phyloP scores from a whole-genome alignment of 345 rosid genomes.

The Trapa incisa region DNA sequence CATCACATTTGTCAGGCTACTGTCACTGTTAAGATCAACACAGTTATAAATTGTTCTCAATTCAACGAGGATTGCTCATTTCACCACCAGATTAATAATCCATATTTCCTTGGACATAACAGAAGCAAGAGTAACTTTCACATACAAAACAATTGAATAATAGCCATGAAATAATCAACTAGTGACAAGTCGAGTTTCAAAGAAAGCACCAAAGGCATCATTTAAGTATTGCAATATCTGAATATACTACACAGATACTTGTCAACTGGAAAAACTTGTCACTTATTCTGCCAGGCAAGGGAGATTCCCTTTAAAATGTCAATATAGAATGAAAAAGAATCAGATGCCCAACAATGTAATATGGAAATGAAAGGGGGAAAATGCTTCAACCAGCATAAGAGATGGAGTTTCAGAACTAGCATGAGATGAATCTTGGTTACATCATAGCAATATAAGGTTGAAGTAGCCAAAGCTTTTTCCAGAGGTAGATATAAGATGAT shows the following conservation, averaged over 20 bases:
- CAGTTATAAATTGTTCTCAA: neutral
- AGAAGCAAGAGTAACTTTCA: neutral
- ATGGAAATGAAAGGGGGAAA: neutral
- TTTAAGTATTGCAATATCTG: no score
- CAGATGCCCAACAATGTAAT: neutral
- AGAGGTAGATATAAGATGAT: no score
- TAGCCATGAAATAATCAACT: neutral
- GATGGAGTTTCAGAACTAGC: neutral
- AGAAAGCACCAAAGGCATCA: neutral
- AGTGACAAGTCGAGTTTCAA: neutral
- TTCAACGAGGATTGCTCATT: neutral
- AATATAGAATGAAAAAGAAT: neutral
- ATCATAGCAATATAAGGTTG: neutral
- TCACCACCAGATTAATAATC: neutral
- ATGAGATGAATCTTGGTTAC: neutral
- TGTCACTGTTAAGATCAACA: slow-evolving; percentile 41
- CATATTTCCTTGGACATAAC: neutral
- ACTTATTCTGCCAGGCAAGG: neutral
- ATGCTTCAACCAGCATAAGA: neutral
- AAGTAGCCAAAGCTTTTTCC: neutral
- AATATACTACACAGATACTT: neutral
- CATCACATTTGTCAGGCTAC: slow-evolving; percentile 52
- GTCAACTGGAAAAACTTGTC: neutral
- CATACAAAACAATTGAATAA: neutral
- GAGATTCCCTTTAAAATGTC: neutral